Percentiles rank a stretch among this genome's conserved stretches.
phyloP scores from a whole-genome alignment of 257 asterid species.

The Nicotiana obtusifolia region DNA sequence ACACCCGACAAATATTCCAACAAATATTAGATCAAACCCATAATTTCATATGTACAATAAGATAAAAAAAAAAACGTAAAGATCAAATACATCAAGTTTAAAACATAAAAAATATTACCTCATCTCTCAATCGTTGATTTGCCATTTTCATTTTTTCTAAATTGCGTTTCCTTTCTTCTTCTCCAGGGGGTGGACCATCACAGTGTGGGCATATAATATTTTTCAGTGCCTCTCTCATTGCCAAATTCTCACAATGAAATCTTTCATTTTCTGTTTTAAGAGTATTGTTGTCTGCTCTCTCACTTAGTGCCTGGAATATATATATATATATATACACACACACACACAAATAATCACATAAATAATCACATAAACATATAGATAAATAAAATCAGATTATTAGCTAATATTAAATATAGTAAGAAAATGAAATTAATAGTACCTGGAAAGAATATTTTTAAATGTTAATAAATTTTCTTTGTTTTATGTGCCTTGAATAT shows the following conservation, averaged over 20 bases:
- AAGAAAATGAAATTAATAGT: not conserved
- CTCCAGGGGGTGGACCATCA: conserved; percentile 27
- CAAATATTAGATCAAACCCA: not conserved
- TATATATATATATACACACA: too few relatives aligned
- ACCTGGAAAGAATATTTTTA: not conserved
- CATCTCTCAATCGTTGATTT: conserved; percentile 44
- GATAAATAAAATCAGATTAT: not conserved
- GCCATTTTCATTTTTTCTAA: conserved; percentile 40
- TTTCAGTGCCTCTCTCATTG: conserved; percentile 42
- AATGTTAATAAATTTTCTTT: not conserved
- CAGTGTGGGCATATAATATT: conserved; percentile 38
- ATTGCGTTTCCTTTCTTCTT: conserved; percentile 29
- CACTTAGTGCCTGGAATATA: conserved; percentile 39
- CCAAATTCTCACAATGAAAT: conserved; percentile 45
- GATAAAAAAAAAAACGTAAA: not conserved
- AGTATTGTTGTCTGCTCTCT: conserved; percentile 40
- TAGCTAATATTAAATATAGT: not conserved
- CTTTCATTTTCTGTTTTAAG: conserved; percentile 51
- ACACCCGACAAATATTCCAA: not conserved
- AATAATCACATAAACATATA: not conserved
- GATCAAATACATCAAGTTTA: not conserved
- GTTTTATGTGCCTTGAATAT: too few relatives aligned
- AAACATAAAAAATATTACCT: conserved; percentile 21
- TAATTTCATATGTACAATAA: not conserved
- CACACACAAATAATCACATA: too few relatives aligned